Evolutionary conservation across 1,284 basidiomycete genomes (phyloP).

Genomic region (Cryptococcus jaspeensis): DNA sequence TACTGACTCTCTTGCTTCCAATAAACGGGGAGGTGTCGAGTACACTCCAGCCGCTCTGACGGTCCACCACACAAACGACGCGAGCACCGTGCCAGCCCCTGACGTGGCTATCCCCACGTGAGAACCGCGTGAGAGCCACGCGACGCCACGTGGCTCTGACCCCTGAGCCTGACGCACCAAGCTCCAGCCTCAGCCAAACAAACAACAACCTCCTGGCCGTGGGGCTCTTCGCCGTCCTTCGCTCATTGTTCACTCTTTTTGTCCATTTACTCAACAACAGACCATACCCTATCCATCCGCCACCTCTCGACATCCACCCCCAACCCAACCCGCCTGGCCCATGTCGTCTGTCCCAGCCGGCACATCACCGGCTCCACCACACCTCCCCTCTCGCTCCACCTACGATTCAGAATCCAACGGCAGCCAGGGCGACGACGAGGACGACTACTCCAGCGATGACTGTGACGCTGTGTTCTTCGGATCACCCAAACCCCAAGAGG

Average conservation of each 20-base stretch:
- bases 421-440: constrained; percentile 1
- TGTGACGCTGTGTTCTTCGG: constrained; percentile 41
- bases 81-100: no score
- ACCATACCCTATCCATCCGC: not conserved
- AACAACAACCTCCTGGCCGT: not conserved
- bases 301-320: not conserved
- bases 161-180: not conserved
- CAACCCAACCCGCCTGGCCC: no score
- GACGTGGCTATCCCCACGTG: no score
- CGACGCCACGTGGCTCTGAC: not conserved
- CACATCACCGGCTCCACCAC: not conserved
- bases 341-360: no score
- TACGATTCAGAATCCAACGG: not conserved
- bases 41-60: no score
- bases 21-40: no score
- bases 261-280: not conserved
- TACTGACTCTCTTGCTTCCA: no score
- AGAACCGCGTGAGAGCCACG: no score
- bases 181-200: not conserved
- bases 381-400: not conserved
- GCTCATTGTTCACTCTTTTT: not conserved
- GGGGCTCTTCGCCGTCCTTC: not conserved
- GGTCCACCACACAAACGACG: no score
- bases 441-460: constrained; percentile 25
- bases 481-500: constrained; percentile 24